phyloP scores from a whole-genome alignment of 2,329 filamentous ascomycete genomes.

The Ambrosiella xylebori region DNA sequence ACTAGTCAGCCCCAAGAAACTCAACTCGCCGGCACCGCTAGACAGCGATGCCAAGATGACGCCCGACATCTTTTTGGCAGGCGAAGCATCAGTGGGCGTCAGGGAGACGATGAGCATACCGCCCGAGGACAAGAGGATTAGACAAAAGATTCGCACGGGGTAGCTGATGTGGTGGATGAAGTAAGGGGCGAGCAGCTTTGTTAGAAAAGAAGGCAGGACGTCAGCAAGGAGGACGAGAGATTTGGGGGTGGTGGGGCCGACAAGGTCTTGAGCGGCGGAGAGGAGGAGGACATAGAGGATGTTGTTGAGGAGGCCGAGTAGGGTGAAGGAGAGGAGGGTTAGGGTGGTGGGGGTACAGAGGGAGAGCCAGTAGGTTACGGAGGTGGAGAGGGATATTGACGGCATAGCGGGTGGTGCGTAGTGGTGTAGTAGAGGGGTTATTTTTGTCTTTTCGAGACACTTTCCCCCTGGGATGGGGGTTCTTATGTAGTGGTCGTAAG shows the following conservation, averaged over 20 bases:
- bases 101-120: slow-evolving; percentile 85
- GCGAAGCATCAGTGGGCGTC: slow-evolving; percentile 38
- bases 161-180: slow-evolving; percentile 85
- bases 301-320: slow-evolving; percentile 56
- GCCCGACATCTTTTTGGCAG: slow-evolving; percentile 60
- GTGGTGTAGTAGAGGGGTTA: not conserved
- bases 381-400: not conserved
- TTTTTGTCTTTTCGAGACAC: not conserved
- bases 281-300: slow-evolving; percentile 96
- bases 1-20: slow-evolving; percentile 79
- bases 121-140: slow-evolving; percentile 56
- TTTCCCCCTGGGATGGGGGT: no score
- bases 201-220: slow-evolving; percentile 74
- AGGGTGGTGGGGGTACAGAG: slow-evolving; percentile 13
- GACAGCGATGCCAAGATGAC: slow-evolving; percentile 73
- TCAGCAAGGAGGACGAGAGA: slow-evolving; percentile 85
- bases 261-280: slow-evolving; percentile 85
- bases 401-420: not conserved
- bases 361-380: not conserved
- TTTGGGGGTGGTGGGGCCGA: slow-evolving; percentile 70
- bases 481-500: not conserved
- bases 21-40: slow-evolving; percentile 75
- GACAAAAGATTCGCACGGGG: slow-evolving; percentile 51
- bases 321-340: not conserved
- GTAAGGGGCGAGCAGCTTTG: slow-evolving; percentile 80